These are phyloP conservation scores for Scheffersomyces insectosa DNA, from an alignment of 1,139 yeast genomes.

Conservation along the genomic window DNA sequence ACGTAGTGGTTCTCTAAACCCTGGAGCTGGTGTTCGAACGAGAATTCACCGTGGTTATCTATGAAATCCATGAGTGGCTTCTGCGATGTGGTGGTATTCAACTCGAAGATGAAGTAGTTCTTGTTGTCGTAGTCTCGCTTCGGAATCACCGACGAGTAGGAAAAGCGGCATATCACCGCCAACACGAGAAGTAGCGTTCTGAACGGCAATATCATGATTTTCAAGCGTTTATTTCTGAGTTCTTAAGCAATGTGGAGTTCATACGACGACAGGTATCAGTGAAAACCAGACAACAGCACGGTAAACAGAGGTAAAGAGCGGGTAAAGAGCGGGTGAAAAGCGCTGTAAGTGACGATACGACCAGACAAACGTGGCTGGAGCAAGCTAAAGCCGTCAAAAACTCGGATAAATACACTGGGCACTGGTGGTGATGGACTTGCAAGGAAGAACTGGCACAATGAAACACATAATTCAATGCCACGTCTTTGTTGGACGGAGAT, in stretches of 20 bases:
- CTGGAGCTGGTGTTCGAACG: conserved; percentile 59
- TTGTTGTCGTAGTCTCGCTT: conserved; percentile 38
- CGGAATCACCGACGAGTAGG: conserved; percentile 18
- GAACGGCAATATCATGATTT: background rate
- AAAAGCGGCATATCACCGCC: conserved; percentile 1
- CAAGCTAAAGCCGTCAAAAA: too few species aligned
- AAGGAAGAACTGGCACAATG: too few species aligned
- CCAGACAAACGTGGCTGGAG: too few species aligned
- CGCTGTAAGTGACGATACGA: too few species aligned
- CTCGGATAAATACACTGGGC: too few species aligned
- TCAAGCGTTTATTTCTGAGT: background rate
- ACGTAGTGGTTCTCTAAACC: conserved; percentile 63
- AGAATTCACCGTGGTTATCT: conserved; percentile 31
- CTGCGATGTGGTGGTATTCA: conserved; percentile 33
- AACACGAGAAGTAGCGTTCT: background rate
- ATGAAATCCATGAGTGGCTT: conserved; percentile 34
- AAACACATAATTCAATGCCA: background rate
- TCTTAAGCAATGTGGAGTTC: too few species aligned
- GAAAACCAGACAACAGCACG: too few species aligned
- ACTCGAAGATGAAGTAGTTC: conserved; percentile 61
- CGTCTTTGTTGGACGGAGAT: background rate
- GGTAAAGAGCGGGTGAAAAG: too few species aligned
- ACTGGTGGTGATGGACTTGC: too few species aligned
- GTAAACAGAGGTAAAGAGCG: too few species aligned
- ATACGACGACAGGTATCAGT: too few species aligned